phyloP scores from a whole-genome alignment of 2,329 filamentous ascomycete genomes.

The Fusarium tupiense region DNA sequence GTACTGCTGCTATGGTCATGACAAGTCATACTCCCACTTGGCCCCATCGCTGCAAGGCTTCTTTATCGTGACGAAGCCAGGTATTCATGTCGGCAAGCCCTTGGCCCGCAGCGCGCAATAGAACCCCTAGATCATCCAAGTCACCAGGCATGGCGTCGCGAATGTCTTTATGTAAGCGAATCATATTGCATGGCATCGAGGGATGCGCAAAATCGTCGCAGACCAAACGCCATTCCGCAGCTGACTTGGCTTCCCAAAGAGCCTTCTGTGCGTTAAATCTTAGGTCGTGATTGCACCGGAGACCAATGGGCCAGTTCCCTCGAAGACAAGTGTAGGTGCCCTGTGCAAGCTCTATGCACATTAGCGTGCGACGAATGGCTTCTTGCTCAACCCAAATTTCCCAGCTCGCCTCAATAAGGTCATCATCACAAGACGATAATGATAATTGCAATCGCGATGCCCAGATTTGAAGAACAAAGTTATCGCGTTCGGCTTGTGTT shows the following conservation, averaged over 20 bases:
- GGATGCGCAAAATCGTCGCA: background rate
- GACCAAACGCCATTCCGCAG: background rate
- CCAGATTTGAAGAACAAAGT: background rate
- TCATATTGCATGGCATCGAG: background rate
- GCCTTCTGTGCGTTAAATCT: background rate
- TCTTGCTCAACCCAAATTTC: background rate
- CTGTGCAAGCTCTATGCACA: background rate
- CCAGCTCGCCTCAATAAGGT: background rate
- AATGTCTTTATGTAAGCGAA: background rate
- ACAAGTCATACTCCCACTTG: background rate
- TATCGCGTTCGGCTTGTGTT: background rate
- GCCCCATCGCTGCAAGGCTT: background rate
- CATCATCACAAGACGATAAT: fast-evolving
- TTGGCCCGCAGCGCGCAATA: background rate
- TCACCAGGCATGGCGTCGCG: background rate
- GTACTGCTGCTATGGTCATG: background rate
- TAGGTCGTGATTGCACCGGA: background rate
- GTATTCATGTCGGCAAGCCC: background rate
- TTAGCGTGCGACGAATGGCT: background rate
- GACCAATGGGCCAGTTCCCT: background rate
- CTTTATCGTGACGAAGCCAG: background rate
- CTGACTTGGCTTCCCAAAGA: conserved; percentile 1
- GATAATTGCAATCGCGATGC: background rate
- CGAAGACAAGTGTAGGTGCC: background rate
- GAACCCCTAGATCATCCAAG: background rate